Evolutionary conservation across 2,329 filamentous ascomycete genomes (phyloP), one percentile per base, ranked within the genome.

Genomic region (Colletotrichum camelliae): DNA sequence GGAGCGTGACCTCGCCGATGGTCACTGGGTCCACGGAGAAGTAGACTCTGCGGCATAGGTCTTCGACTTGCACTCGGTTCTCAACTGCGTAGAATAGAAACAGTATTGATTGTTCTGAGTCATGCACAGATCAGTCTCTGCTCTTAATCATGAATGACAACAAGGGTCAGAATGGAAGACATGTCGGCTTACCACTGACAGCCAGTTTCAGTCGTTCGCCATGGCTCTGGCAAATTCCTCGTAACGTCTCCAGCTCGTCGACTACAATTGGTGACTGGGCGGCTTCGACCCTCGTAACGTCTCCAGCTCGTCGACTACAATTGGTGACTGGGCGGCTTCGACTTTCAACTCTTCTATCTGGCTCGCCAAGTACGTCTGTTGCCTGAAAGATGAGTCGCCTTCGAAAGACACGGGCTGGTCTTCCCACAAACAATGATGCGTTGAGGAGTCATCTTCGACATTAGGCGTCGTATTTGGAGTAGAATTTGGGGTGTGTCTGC

Each of bases 21-120:
- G 76, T 70, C 29, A 79, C 71, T 2, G 78, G 78, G 43, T 77
- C 76, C 2, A 78, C 70, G 4, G 78, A 77, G 67, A 79, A 79
- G 39, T 79, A 79, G 3, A 79, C 48, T 15, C 66, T 71, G 27
- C 77, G 78, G 7, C 72, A 77, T 3, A 79, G 58, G 10, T 69
- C 67, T 39, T 79, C 77, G 18, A 79, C 73, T 35, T 77, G 57
- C 16, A 65, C 55, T 18, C 74, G 48, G 43, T 74, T 70, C 7
- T 78, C 71, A 27, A 79, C 67, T 4, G 78, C 69, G 43, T 79
- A 78, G 8, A 77, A 74, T n/a, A 79, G 61, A 5, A 78, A 77
- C 4, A 79, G 43, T 33, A 74, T 29, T 9, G 71, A 74, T 7
- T 66, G 27, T 18, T 71, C 67, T 66, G 18, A n/a, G 27, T 58